phyloP scores from a whole-genome alignment of 2,329 filamentous ascomycete genomes.

The Chaetoscypha palmicola region DNA sequence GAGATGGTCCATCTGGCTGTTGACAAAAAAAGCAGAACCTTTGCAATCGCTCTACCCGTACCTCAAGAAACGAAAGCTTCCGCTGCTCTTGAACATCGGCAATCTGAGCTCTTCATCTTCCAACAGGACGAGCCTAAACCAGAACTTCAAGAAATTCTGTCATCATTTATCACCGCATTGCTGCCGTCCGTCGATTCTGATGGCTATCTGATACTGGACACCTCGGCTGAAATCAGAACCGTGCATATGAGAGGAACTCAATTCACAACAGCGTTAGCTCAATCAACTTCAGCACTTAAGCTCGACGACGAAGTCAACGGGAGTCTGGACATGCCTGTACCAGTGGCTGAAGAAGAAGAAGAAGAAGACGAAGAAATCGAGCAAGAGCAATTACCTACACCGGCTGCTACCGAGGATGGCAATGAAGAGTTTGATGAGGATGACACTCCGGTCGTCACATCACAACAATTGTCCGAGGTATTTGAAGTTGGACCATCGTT shows the following conservation, averaged over 20 bases:
- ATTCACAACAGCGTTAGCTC: constrained; percentile 43
- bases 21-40: constrained; percentile 56
- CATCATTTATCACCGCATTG: constrained; percentile 57
- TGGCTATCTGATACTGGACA: constrained; percentile 71
- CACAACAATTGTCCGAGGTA: constrained; percentile 61
- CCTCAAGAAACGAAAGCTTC: constrained; percentile 9
- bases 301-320: constrained; percentile 31
- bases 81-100: constrained; percentile 37
- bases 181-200: constrained; percentile 55
- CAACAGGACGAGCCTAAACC: constrained; percentile 52
- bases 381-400: constrained; percentile 10
- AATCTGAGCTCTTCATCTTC: constrained; percentile 56
- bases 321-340: constrained; percentile 21
- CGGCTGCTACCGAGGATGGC: constrained; percentile 34
- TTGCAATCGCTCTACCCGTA: constrained; percentile 51
- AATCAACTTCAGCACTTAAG: constrained; percentile 42
- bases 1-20: constrained; percentile 62
- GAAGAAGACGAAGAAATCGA: constrained; percentile 19
- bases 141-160: constrained; percentile 49
- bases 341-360: constrained; percentile 30
- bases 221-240: constrained; percentile 65
- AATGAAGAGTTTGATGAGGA: constrained; percentile 45
- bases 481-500: constrained; percentile 65
- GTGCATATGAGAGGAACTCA: constrained; percentile 53
- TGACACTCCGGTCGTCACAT: constrained; percentile 54